Evolutionary conservation across 495 filamentous ascomycete genomes (phyloP).

Genomic region (Penicillium canescens): DNA sequence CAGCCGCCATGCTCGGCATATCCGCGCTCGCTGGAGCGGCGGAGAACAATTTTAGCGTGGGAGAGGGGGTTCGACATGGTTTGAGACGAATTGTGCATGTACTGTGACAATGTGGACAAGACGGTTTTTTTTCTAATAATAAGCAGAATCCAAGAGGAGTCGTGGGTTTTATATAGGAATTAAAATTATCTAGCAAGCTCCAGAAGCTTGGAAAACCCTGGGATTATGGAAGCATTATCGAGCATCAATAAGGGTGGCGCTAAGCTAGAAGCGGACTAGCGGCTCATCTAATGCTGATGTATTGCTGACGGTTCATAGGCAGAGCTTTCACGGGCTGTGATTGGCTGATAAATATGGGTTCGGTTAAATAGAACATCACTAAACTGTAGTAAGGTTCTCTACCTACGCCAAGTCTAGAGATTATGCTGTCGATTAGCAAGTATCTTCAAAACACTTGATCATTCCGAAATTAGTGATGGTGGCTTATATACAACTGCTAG

Average conservation of each 20-base stretch:
- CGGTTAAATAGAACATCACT: no score
- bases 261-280: neutral
- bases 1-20: conserved; percentile 78
- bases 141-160: neutral
- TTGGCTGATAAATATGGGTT: no score
- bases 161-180: conserved; percentile 8
- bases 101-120: neutral
- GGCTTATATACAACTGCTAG: no score
- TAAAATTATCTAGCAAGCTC: conserved; percentile 1
- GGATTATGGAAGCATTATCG: conserved; percentile 24
- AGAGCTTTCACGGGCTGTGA: no score
- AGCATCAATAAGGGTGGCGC: conserved; percentile 12
- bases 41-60: conserved; percentile 63
- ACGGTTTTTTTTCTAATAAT: neutral
- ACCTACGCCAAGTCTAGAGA: no score
- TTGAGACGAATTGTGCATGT: neutral
- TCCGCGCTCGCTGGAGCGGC: conserved; percentile 61
- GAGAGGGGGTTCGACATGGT: conserved; percentile 55
- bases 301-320: neutral
- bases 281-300: neutral
- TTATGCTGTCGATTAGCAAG: no score
- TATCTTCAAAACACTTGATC: no score
- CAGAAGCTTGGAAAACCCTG: conserved; percentile 11
- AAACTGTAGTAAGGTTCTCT: no score
- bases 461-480: no score